Conservation (phyloP, 306 rosid genomes). For the Adenanthera pavonina region DNA sequence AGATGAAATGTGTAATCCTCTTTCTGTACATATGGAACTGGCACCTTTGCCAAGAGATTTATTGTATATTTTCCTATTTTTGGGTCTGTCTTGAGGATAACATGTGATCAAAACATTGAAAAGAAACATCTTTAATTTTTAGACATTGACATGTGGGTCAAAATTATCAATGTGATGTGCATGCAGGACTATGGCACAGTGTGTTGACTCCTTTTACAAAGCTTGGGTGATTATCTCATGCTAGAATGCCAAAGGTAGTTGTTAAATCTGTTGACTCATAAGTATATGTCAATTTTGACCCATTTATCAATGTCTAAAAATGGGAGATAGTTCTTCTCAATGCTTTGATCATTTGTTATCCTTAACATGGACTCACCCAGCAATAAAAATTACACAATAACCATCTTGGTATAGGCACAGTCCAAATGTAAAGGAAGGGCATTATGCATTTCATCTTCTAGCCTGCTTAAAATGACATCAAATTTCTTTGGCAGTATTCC, state of each 20-base stretch:
- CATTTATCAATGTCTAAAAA: too few relatives aligned
- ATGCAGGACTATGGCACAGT: slow-evolving; percentile 62
- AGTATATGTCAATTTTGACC: too few relatives aligned
- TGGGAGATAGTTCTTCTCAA: too few relatives aligned
- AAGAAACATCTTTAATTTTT: slow-evolving; percentile 38
- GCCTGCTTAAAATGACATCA: background rate
- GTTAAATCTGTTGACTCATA: slow-evolving; percentile 30
- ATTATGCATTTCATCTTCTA: background rate
- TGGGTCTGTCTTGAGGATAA: slow-evolving; percentile 66
- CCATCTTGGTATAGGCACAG: too few relatives aligned
- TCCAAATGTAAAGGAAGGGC: background rate
- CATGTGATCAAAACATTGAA: slow-evolving; percentile 40
- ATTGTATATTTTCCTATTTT: slow-evolving; percentile 56
- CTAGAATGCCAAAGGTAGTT: slow-evolving; percentile 65
- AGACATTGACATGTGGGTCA: slow-evolving; percentile 58
- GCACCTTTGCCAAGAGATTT: slow-evolving; percentile 52
- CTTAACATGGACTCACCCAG: too few relatives aligned
- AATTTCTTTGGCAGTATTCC: background rate
- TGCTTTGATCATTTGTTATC: too few relatives aligned
- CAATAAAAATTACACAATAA: too few relatives aligned
- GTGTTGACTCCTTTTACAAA: slow-evolving; percentile 52
- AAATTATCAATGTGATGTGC: slow-evolving; percentile 57
- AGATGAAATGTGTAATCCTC: too few relatives aligned
- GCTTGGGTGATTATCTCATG: slow-evolving; percentile 57
- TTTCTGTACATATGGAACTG: slow-evolving; percentile 48